Evolutionary conservation across 345 rosid genomes (phyloP).

Genomic region (Euphorbia peplus): DNA sequence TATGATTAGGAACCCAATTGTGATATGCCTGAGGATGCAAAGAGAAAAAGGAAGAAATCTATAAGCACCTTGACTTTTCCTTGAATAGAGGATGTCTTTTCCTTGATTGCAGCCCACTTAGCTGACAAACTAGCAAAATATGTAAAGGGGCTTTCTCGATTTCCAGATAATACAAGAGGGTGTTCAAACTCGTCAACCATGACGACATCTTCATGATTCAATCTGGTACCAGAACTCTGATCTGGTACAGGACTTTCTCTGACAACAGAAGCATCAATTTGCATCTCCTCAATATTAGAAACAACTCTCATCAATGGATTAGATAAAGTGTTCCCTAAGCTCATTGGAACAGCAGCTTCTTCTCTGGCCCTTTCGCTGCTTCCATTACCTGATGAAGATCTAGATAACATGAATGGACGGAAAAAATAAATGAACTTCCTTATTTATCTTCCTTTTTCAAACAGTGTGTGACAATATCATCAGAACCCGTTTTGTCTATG

Average conservation of each 20-base stretch:
- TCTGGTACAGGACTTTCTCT: conserved; percentile 24
- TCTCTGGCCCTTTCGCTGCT: conserved; percentile 31
- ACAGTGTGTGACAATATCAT: background rate
- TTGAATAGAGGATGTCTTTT: conserved; percentile 40
- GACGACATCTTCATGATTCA: conserved; percentile 31
- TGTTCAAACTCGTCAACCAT: conserved; percentile 49
- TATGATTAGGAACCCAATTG: background rate
- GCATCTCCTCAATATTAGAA: conserved; percentile 34
- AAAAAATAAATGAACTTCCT: background rate
- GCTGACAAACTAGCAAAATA: conserved; percentile 81
- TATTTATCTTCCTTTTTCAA: background rate
- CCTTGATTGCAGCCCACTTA: conserved; percentile 68
- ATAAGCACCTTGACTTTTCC: conserved; percentile 74
- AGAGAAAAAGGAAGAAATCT: conserved; percentile 2
- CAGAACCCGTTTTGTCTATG: background rate
- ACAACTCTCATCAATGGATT: conserved; percentile 40
- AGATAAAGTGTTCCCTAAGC: conserved; percentile 25
- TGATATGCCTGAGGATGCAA: background rate
- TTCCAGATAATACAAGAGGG: conserved; percentile 47
- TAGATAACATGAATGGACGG: conserved; percentile 19
- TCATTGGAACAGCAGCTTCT: conserved; percentile 27
- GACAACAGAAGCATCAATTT: conserved; percentile 29
- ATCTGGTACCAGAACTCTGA: conserved; percentile 21
- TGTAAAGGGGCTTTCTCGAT: conserved; percentile 70
- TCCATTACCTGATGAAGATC: conserved; percentile 37